Conservation (phyloP, 1,284 basidiomycete genomes). For the Porogramme epimiltina region DNA sequence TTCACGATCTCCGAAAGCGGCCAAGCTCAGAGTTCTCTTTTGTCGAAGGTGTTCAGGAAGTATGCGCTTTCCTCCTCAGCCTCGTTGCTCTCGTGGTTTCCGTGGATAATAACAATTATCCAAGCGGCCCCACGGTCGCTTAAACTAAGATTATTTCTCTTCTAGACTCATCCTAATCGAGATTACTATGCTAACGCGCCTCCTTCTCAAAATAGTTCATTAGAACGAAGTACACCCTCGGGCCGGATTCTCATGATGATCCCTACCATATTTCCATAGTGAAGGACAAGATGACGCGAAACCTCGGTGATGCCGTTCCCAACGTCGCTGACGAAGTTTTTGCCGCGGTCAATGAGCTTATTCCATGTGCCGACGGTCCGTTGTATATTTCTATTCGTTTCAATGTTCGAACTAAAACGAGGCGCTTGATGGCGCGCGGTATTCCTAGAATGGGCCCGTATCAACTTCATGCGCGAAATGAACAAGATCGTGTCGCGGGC, state of each 20-base stretch:
- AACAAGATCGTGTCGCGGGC: constrained; percentile 24
- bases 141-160: too few species aligned
- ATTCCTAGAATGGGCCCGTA: constrained; percentile 23
- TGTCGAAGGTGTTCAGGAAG: constrained; percentile 28
- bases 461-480: constrained; percentile 14
- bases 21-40: constrained; percentile 37
- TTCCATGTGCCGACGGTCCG: constrained; percentile 22
- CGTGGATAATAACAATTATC: too few species aligned
- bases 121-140: too few species aligned
- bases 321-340: constrained; percentile 36
- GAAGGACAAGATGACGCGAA: constrained; percentile 32
- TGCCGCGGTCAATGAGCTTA: constrained; percentile 27
- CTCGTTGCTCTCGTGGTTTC: neutral
- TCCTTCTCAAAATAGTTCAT: constrained; percentile 21
- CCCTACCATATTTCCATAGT: constrained; percentile 31
- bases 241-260: constrained; percentile 24
- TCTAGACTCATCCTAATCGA: too few species aligned
- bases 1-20: constrained; percentile 37
- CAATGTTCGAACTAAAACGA: neutral
- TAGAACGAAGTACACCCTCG: constrained; percentile 29
- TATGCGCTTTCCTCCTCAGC: constrained; percentile 7
- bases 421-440: neutral
- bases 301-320: constrained; percentile 25
- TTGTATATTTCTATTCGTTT: neutral
- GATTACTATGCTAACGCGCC: too few species aligned